Evolutionary conservation across 2,329 filamentous ascomycete species (phyloP), one percentile per base, ranked within the genome.

Genomic region (Diaporthe sp.): DNA sequence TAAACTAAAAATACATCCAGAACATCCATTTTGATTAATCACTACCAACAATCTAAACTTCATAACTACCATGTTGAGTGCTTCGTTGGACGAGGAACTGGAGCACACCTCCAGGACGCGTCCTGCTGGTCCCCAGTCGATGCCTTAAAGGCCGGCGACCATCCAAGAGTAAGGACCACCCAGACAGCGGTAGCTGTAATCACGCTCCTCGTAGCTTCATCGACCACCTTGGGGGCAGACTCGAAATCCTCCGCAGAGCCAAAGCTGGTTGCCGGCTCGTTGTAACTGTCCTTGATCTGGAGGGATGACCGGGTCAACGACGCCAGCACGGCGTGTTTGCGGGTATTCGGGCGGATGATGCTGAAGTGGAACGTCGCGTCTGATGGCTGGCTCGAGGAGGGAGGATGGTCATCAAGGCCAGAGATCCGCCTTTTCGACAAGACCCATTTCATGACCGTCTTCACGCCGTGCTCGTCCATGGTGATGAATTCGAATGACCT

Each of bases 281-380:
- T 15, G 17, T 72, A 75, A n/a, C n/a, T 75, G 6, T 75, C 69
- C 19, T 75, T 75, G 58, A 75, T 51, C 6, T 75, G 68, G 15
- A 75, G 68, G 13, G 58, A 37, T 1, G 58, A 67, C 22, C 49
- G 25, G 22, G 61, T 70, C 49, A 75, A n/a, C 17, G 68, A 73
- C 17, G 74, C 74, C 49, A 75, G 42, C 2, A 75, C 74, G 17
- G 74, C 74, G 31, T 75, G 74, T 17, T 71, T 71, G 28, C 74
- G 74, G n/a, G 49, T 65, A 2, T 44, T 49, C 2, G 74, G 59
- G 9, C 71, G 58, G 42, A 75, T 73, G 10, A 72, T 53, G 59
- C 74, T 75, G 37, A 75, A 75, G n/a, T 75, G 58, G 34, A 75
- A 75, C 39, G 59, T 62, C 9, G 12, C 28, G 15, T 42, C 57